Evolutionary conservation across 192 early-diverging fungal genomes (phyloP), one percentile per base, ranked within the genome.

Genomic region (Hyaloraphidium curvatum): DNA sequence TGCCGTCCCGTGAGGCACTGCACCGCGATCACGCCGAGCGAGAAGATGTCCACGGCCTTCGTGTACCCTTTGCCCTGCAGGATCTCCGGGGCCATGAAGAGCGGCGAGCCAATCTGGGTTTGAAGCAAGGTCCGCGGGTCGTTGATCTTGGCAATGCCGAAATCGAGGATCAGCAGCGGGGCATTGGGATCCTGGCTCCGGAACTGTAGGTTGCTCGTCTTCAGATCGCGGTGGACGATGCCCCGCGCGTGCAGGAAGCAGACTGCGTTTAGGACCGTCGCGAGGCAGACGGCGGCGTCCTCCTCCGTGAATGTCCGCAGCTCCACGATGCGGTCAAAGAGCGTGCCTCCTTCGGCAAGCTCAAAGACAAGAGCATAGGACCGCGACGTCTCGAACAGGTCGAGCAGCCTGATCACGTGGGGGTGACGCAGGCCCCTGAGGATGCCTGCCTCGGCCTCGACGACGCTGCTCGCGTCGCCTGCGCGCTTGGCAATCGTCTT

Each of bases 261-360:
- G 17, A 94, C 78, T 9, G 86, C 90, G 27, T 75, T 71, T 28
- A 84, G 67, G 37, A 97, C 76, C 31, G 77, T 81, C 26, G 69
- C 66, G 29, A 95, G 73, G 37, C 92, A 75, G 30, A 74, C 53
- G 4, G 84, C 82, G 1, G 87, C 90, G 55, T 92, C 88, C 2
- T 65, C 52, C 62, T 97, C 94, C 54, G 68, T 72, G 43, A 83
- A 83, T 43, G 55, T 76, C 39, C 62, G 77, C 67, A 74, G 73
- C 48, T 63, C 71, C 58, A 63, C 76, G 51, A 97, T 84, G 28
- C 84, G 70, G 57, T 94, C 84, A 64, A 94, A 95, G 26, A 98
- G 66, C 66, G 95, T 91, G 22, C 91, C 91, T 27, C 94, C 94
- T 3, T 71, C n/a, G n/a, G n/a, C n/a, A n/a, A 48, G 43, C 23